Conservation (phyloP, 2,329 filamentous ascomycete genomes). For the Nannizziopsis barbatae region DNA sequence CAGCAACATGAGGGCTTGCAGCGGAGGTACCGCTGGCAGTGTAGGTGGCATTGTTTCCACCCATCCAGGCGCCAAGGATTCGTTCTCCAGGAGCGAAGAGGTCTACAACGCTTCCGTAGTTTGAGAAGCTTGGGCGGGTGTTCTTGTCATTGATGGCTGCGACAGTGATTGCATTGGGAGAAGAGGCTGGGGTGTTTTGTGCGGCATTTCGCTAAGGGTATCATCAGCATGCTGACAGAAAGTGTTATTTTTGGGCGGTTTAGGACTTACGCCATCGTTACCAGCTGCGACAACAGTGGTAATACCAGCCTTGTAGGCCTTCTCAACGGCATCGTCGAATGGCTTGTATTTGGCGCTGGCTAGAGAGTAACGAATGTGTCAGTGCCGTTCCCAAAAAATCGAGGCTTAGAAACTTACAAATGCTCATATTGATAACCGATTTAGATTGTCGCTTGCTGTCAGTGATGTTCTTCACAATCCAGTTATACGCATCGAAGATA, state of each 20-base stretch:
- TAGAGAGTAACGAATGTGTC: not conserved
- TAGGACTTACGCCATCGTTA: constrained; percentile 10
- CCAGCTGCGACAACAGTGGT: constrained; percentile 11
- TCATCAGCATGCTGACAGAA: not conserved
- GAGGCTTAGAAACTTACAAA: constrained; percentile 4
- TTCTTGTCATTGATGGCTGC: constrained; percentile 27
- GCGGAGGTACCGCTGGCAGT: constrained; percentile 28
- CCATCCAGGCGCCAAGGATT: constrained; percentile 42
- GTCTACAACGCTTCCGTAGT: constrained; percentile 39
- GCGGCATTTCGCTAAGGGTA: constrained; percentile 20
- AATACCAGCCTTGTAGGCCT: constrained; percentile 10
- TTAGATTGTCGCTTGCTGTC: constrained; percentile 8
- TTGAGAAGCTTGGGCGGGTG: constrained; percentile 31
- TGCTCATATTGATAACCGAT: constrained; percentile 12
- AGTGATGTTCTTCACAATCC: constrained; percentile 12
- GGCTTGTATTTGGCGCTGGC: constrained; percentile 10
- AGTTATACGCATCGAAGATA: constrained; percentile 13
- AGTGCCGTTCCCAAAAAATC: not conserved
- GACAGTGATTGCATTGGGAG: constrained; percentile 31
- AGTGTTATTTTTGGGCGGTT: not conserved
- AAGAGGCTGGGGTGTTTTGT: constrained; percentile 30
- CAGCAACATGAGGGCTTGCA: constrained; percentile 39
- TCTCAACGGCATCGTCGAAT: constrained; percentile 11
- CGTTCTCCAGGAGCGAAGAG: constrained; percentile 47
- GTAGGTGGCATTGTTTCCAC: constrained; percentile 35